Percentiles rank a stretch among this genome's conserved stretches.
Conservation (phyloP, 176 grass and related monocot genomes). For the Oryza coarctata region DNA sequence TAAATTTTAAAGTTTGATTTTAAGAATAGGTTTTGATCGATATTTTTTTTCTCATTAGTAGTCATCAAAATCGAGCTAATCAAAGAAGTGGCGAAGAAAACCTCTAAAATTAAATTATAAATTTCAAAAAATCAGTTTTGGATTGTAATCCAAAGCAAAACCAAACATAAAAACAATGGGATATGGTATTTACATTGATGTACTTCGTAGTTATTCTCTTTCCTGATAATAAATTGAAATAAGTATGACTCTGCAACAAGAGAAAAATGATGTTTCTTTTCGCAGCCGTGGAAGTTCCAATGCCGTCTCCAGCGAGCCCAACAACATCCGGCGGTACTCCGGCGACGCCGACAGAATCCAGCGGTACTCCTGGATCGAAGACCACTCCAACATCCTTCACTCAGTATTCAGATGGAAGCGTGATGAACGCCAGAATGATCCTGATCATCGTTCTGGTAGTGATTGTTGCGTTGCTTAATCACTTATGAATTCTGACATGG, state of each 20-base stretch:
- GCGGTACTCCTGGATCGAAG: slow-evolving; percentile 37
- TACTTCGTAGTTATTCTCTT: too few relatives aligned
- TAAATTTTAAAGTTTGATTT: too few relatives aligned
- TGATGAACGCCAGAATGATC: not conserved
- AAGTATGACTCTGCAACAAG: too few relatives aligned
- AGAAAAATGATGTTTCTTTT: too few relatives aligned
- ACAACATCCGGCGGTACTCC: not conserved
- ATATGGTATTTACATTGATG: too few relatives aligned
- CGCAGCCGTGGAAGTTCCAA: slow-evolving; percentile 25
- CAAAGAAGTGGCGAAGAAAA: too few relatives aligned
- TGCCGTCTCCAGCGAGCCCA: slow-evolving; percentile 37
- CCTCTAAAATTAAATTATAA: too few relatives aligned
- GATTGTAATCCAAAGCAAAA: too few relatives aligned
- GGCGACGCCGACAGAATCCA: slow-evolving; percentile 25
- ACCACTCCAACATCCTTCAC: not conserved
- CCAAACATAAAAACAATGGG: not conserved
- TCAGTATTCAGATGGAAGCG: not conserved
- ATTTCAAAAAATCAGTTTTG: too few relatives aligned
- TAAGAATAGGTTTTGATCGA: too few relatives aligned
- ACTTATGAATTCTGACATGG: not conserved
- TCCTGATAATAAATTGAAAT: not conserved
- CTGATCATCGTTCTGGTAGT: not conserved
- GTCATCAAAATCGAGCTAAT: too few relatives aligned
- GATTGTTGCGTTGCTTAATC: not conserved
- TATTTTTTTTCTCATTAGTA: too few relatives aligned